A percentile compares a stretch with the other conserved stretches of the same genome.
phyloP scores from a whole-genome alignment of 441 rosid species.

The Mallotus repandus region DNA sequence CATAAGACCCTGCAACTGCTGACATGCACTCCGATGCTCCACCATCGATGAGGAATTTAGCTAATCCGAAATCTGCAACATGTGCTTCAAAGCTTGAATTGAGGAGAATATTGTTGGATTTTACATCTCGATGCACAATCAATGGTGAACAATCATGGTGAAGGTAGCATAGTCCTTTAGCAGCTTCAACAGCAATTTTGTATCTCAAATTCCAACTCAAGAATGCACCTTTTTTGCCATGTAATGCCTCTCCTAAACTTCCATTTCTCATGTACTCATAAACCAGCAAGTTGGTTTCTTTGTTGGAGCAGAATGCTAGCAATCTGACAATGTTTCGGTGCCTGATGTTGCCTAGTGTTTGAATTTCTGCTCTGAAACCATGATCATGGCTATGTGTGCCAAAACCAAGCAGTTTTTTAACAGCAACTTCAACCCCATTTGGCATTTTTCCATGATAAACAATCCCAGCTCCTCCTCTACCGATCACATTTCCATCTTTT shows the following conservation, averaged over 20 bases:
- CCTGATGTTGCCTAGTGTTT: conserved; percentile 88
- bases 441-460: conserved; percentile 91
- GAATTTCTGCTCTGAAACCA: conserved; percentile 96
- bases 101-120: conserved; percentile 88
- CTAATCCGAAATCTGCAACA: conserved; percentile 95
- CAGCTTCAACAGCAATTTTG: conserved; percentile 93
- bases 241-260: conserved; percentile 91
- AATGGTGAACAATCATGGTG: conserved; percentile 96
- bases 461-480: conserved; percentile 97
- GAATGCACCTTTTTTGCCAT: conserved; percentile 91
- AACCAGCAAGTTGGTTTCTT: conserved; percentile 84
- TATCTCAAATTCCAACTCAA: conserved; percentile 88
- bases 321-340: conserved; percentile 89
- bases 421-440: conserved; percentile 77
- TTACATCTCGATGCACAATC: conserved; percentile 93
- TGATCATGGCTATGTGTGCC: conserved; percentile 89
- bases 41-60: conserved; percentile 79
- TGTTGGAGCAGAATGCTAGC: conserved; percentile 88
- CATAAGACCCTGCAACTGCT: conserved; percentile 96
- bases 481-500: conserved; percentile 88
- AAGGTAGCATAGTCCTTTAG: conserved; percentile 93
- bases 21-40: conserved; percentile 98
- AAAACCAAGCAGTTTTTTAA: conserved; percentile 79
- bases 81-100: conserved; percentile 90
- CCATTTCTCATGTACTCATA: conserved; percentile 98